These are phyloP conservation scores for Huntiella bhutanensis DNA, from an alignment of 2,329 filamentous ascomycete genomes.

Conservation along the genomic window DNA sequence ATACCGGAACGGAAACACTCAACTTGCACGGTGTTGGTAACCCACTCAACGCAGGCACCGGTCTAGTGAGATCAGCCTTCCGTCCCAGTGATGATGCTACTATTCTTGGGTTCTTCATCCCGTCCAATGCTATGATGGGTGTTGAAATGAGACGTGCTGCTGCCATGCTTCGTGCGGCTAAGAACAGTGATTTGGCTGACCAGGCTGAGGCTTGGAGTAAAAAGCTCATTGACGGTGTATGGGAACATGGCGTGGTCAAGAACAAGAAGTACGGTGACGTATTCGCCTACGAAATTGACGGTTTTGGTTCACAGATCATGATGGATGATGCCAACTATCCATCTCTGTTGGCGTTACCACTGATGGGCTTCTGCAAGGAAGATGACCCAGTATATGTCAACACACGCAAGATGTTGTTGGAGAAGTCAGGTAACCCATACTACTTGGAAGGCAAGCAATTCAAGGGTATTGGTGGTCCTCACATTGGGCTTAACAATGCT, in stretches of 20 bases:
- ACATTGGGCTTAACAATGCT: conserved; percentile 70
- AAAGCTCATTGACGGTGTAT: conserved; percentile 56
- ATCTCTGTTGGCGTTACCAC: conserved; percentile 56
- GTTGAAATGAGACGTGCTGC: conserved; percentile 67
- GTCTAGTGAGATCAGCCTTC: conserved; percentile 78
- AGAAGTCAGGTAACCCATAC: conserved; percentile 67
- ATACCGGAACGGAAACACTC: conserved; percentile 75
- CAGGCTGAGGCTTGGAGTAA: conserved; percentile 38
- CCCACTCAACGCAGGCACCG: conserved; percentile 66
- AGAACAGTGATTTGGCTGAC: conserved; percentile 33
- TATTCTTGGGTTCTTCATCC: conserved; percentile 86
- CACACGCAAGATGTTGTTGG: conserved; percentile 60
- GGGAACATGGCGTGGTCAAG: conserved; percentile 63
- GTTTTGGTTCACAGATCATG: conserved; percentile 61
- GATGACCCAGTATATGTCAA: conserved; percentile 64
- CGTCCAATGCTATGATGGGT: conserved; percentile 89
- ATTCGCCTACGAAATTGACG: conserved; percentile 77
- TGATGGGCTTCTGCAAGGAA: conserved; percentile 53
- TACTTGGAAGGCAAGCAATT: conserved; percentile 62
- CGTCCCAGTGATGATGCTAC: conserved; percentile 89
- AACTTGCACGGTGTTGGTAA: conserved; percentile 73
- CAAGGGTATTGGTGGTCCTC: conserved; percentile 65
- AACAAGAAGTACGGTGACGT: conserved; percentile 60
- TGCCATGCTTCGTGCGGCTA: conserved; percentile 42
- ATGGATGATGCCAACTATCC: conserved; percentile 88